phyloP scores from a whole-genome alignment of 108 stramenopile genomes.

The Stephanodiscus triporus region DNA sequence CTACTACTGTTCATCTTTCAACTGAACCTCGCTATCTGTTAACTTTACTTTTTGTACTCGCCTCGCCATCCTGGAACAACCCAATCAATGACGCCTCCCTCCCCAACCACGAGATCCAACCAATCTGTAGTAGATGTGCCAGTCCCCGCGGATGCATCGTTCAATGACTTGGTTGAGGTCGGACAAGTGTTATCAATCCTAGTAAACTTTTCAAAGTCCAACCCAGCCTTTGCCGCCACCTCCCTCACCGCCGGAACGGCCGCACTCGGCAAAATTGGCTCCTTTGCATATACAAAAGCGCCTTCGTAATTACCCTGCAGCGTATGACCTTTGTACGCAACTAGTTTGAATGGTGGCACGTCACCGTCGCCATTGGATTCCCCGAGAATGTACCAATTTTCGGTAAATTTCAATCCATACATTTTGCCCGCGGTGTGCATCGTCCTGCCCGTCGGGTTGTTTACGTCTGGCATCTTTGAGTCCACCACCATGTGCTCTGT shows the following conservation, averaged over 20 bases:
- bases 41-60: slow-evolving; percentile 68
- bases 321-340: slow-evolving; percentile 95
- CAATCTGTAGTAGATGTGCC: slow-evolving; percentile 87
- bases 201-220: slow-evolving; percentile 73
- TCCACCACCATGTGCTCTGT: slow-evolving; percentile 90
- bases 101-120: slow-evolving; percentile 80
- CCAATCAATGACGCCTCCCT: slow-evolving; percentile 89
- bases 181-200: slow-evolving; percentile 81
- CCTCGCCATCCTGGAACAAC: slow-evolving; percentile 88
- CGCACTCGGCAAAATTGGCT: slow-evolving; percentile 68
- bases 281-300: slow-evolving; percentile 90
- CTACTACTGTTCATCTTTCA: not conserved
- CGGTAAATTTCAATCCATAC: slow-evolving; percentile 91
- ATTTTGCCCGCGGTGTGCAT: slow-evolving; percentile 93
- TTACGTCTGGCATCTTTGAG: slow-evolving; percentile 33
- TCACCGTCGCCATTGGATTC: slow-evolving; percentile 73
- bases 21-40: not conserved
- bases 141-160: slow-evolving; percentile 75
- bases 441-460: slow-evolving; percentile 58
- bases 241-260: slow-evolving; percentile 81
- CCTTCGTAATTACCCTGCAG: slow-evolving; percentile 97
- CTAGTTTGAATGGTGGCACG: slow-evolving; percentile 83
- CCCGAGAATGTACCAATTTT: slow-evolving; percentile 94
- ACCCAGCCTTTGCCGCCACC: slow-evolving; percentile 77
- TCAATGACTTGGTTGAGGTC: slow-evolving; percentile 58